Base-by-base conservation (phyloP, 441 rosid species). In the Aleurites moluccanus region DNA sequence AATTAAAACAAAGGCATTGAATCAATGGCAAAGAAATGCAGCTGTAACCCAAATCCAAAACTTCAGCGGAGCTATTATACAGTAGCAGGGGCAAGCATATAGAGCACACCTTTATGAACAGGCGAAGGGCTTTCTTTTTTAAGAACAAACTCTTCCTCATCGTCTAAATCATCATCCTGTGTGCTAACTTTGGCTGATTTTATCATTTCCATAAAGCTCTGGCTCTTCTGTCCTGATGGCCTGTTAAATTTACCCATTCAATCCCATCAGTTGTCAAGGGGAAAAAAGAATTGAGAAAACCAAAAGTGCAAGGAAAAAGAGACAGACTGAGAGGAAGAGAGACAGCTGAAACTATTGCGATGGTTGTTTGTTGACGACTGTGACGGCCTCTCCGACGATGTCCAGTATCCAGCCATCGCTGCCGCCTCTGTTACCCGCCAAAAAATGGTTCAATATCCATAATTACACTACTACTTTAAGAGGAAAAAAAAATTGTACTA, bases 171-270 rank as follows among this genome's bases (percentile, higher is more conserved):
- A 64, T 90, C 95, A 3, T 91, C 93, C 62, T 76, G 89, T 28
- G 83, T 76, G 63, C 86, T 73, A n/a, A 82, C 87, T 80, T 91
- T 91, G 0, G 97, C 96, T 38, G 92, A 91, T 75, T 88, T 88
- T 81, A 95, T 88, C 97, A 95, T 91, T 66, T 95, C 95, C 83
- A 95, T 85, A 79, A 95, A 95, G 86, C 97, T 91, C 76, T 88
- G 91, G 79, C 83, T 84, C 83, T 85, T 95, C 59, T 81, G 73
- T 65, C 84, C 88, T 66, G 86, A 78, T 67, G 86, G 83, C 85
- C 99, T 95, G 88, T 79, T 76, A 10, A 80, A 72, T 52, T 23
- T 42, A 68, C 6, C 44, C 38, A 57, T 11, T 15, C 23, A 67
- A n/a, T 42, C 18, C 61, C 25, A 35, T 67, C 28, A 47, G 42